phyloP scores from a whole-genome alignment of 768 basidiomycete genomes.

The Astraeus odoratus region DNA sequence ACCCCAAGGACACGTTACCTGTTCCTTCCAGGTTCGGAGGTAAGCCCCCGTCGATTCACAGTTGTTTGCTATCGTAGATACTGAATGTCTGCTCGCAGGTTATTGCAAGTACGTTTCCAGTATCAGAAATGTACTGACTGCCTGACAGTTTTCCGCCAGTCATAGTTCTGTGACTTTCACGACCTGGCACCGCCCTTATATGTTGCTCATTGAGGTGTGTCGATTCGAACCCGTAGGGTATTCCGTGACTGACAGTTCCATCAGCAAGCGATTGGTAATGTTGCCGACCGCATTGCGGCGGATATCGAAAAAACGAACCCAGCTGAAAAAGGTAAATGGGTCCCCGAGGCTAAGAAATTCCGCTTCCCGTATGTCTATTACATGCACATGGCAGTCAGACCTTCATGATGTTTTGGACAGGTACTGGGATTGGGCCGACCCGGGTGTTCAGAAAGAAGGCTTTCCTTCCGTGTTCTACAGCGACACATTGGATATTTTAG shows the following conservation, averaged over 20 bases:
- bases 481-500: conserved; percentile 8
- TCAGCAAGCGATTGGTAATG: conserved; percentile 24
- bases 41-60: not conserved
- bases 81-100: conserved; percentile 7
- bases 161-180: conserved; percentile 17
- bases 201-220: conserved; percentile 22
- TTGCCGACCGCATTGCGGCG: conserved; percentile 17
- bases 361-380: conserved; percentile 20
- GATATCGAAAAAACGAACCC: conserved; percentile 18
- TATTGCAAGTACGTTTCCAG: conserved; percentile 20
- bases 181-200: conserved; percentile 23
- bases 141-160: conserved; percentile 5
- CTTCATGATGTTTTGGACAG: conserved; percentile 6
- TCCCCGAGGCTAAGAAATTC: conserved; percentile 15
- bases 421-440: conserved; percentile 26
- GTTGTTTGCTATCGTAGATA: not conserved
- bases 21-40: conserved; percentile 22
- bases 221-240: not conserved
- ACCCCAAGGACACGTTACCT: conserved; percentile 22
- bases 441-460: conserved; percentile 11
- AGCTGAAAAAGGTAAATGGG: conserved; percentile 14
- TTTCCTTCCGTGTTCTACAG: conserved; percentile 16
- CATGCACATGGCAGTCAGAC: not conserved
- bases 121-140: not conserved
- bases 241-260: not conserved